Evolutionary conservation across 768 basidiomycete species (phyloP).

Genomic region (Agaricus blazei): DNA sequence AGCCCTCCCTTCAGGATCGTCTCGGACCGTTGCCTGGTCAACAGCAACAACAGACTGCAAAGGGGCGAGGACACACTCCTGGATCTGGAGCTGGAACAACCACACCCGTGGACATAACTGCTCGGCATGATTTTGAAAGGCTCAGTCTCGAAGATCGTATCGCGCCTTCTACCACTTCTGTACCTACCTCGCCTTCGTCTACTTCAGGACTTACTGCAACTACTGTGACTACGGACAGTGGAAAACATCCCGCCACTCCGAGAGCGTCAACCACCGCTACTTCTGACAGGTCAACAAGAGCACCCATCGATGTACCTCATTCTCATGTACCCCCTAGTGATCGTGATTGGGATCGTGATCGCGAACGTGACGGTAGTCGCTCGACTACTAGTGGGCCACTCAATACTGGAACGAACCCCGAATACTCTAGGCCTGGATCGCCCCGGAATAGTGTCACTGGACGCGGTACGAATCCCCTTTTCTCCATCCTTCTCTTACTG

Average conservation of each 20-base stretch:
- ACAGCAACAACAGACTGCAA: neutral
- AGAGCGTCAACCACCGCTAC: neutral
- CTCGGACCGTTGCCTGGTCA: conserved; percentile 2
- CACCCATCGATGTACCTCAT: neutral
- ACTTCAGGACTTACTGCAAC: neutral
- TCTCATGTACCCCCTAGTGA: neutral
- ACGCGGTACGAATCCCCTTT: neutral
- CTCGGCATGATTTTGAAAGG: conserved; percentile 1
- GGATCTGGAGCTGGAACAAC: neutral
- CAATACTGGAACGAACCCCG: neutral
- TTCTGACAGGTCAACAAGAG: neutral
- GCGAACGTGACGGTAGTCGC: neutral
- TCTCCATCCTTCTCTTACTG: neutral
- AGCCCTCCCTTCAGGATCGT: conserved; percentile 6
- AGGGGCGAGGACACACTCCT: neutral
- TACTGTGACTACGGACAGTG: neutral
- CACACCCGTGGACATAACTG: neutral
- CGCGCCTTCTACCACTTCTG: neutral
- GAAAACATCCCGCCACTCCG: neutral
- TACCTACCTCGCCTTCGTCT: neutral
- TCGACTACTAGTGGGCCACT: neutral
- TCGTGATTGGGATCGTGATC: neutral
- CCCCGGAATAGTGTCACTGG: neutral
- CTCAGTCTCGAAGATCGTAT: conserved; percentile 6
- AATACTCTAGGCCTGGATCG: conserved; percentile 2